Evolutionary conservation across 2,329 filamentous ascomycete genomes (phyloP).

Genomic region (Aureobasidium sp.): DNA sequence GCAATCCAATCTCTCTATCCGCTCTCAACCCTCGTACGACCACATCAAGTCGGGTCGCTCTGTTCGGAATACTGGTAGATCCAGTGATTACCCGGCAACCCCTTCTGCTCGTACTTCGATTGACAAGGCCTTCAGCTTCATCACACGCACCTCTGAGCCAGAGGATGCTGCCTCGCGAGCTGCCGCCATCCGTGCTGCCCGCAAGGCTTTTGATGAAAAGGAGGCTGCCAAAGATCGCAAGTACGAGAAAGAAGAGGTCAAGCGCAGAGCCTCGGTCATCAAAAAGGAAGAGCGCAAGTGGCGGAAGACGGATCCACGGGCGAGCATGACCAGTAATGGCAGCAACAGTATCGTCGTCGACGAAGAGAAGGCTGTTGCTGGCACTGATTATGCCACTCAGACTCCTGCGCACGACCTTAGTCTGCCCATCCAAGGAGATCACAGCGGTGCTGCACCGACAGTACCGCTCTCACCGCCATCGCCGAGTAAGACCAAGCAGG

Average conservation of each 20-base stretch:
- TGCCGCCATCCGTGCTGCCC: constrained; percentile 49
- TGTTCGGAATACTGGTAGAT: constrained; percentile 44
- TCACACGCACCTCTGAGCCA: constrained; percentile 35
- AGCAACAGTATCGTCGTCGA: constrained; percentile 16
- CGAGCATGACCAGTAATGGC: constrained; percentile 21
- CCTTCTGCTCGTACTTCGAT: constrained; percentile 50
- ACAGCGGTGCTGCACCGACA: constrained; percentile 28
- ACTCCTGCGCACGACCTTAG: constrained; percentile 29
- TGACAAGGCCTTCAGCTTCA: constrained; percentile 48
- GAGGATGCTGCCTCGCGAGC: constrained; percentile 45
- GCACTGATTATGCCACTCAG: constrained; percentile 33
- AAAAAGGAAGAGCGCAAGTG: constrained; percentile 38
- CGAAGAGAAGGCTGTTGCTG: constrained; percentile 24
- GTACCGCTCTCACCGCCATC: constrained; percentile 17
- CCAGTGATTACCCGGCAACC: constrained; percentile 42
- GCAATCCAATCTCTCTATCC: constrained; percentile 47
- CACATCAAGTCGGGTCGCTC: constrained; percentile 29
- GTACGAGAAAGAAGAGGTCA: constrained; percentile 46
- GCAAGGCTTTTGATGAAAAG: constrained; percentile 52
- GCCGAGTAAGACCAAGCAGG: constrained; percentile 27
- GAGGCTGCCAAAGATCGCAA: constrained; percentile 52
- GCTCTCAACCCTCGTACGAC: constrained; percentile 21
- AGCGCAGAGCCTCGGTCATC: constrained; percentile 38
- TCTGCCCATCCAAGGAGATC: constrained; percentile 25
- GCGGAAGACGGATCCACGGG: constrained; percentile 34